phyloP scores from a whole-genome alignment of 139 green algal species.

The Auxenochlorella pyrenoidosa region DNA sequence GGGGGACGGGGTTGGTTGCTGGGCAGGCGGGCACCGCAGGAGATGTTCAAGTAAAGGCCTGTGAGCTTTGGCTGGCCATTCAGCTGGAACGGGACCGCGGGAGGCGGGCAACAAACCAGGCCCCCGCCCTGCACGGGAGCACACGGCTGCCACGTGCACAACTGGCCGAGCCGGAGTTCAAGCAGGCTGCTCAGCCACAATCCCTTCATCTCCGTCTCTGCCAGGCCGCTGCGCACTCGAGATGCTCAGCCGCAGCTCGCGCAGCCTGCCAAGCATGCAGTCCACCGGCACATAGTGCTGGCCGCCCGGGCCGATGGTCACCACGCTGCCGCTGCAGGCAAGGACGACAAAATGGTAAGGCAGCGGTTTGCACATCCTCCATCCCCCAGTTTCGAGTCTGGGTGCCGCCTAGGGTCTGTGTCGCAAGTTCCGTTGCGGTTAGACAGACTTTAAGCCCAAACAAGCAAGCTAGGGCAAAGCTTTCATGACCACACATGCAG shows the following conservation, averaged over 20 bases:
- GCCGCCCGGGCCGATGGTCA: background rate
- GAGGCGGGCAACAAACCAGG: no score
- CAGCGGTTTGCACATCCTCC: no score
- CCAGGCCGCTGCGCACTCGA: background rate
- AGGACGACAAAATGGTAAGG: background rate
- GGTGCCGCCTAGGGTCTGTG: no score
- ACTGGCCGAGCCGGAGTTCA: background rate
- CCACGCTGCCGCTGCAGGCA: background rate
- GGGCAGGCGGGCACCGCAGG: background rate
- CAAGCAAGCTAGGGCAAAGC: no score
- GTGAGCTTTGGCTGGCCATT: background rate
- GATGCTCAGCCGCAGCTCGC: constrained; percentile 38
- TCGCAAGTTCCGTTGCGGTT: no score
- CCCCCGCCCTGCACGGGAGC: no score
- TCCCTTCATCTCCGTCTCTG: background rate
- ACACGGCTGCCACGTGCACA: background rate
- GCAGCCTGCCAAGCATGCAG: constrained; percentile 37
- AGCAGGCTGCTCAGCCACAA: background rate
- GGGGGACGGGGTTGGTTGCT: no score
- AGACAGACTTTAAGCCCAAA: no score
- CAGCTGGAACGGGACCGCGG: background rate
- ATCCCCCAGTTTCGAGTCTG: no score
- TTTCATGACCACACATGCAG: no score
- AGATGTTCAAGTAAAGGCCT: no score
- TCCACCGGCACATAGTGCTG: constrained; percentile 17